Evolutionary conservation across 106 monocot genomes (phyloP).

Genomic region (Chionographis japonica): DNA sequence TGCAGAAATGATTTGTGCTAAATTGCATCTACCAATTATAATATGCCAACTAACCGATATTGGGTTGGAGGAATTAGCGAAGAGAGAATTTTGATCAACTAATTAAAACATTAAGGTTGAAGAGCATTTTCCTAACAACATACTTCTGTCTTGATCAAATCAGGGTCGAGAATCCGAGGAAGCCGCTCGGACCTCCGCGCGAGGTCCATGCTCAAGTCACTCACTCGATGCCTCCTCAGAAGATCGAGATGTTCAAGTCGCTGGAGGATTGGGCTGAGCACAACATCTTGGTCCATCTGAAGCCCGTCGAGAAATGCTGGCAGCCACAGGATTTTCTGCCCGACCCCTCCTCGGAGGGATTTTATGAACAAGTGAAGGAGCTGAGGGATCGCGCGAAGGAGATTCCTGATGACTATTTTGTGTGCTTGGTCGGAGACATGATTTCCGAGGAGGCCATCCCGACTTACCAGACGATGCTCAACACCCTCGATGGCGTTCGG

Average conservation of each 20-base stretch:
- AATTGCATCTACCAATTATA: too few relatives aligned
- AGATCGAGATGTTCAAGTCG: conserved; percentile 19
- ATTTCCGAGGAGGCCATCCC: conserved; percentile 14
- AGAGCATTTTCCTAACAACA: too few relatives aligned
- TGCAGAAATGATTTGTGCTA: too few relatives aligned
- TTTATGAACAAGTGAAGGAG: conserved; percentile 13
- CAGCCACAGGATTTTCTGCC: conserved; percentile 19
- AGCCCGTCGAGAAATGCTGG: conserved; percentile 12
- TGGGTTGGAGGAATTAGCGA: too few relatives aligned
- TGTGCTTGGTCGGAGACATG: conserved; percentile 12
- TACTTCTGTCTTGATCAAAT: neutral
- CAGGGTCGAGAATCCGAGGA: conserved; percentile 8
- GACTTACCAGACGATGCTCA: conserved; percentile 14
- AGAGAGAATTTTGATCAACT: too few relatives aligned
- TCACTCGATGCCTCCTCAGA: conserved; percentile 18
- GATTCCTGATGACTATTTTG: conserved; percentile 20
- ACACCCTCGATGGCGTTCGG: conserved; percentile 12
- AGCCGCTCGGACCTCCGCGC: conserved; percentile 6
- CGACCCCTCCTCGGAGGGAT: conserved; percentile 14
- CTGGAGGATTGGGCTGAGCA: conserved; percentile 14
- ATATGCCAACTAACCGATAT: too few relatives aligned
- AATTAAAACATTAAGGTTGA: too few relatives aligned
- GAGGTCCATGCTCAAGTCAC: conserved; percentile 13
- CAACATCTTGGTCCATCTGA: conserved; percentile 10
- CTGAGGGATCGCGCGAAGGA: conserved; percentile 10